phyloP scores from a whole-genome alignment of 495 filamentous ascomycete species.

The Annulohypoxylon maeteangense region DNA sequence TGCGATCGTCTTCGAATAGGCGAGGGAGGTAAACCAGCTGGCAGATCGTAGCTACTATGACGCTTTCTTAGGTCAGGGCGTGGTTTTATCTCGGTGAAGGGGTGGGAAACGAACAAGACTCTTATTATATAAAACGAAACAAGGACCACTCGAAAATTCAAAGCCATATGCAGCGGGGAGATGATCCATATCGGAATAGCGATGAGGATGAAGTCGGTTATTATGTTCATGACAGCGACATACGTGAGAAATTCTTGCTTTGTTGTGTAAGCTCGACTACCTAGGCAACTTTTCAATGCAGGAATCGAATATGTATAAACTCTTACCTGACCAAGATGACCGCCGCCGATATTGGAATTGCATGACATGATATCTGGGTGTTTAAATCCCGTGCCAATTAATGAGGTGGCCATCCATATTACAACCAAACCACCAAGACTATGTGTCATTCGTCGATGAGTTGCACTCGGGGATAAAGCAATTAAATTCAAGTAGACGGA shows the following conservation, averaged over 20 bases:
- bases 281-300: neutral
- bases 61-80: constrained; percentile 5
- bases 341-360: neutral
- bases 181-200: no score
- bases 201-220: no score
- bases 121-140: no score
- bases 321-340: neutral
- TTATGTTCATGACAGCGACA: no score
- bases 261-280: neutral
- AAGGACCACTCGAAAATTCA: no score
- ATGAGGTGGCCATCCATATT: constrained; percentile 45
- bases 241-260: neutral
- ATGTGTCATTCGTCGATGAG: constrained; percentile 3
- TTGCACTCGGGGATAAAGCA: constrained; percentile 15
- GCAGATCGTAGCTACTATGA: constrained; percentile 13
- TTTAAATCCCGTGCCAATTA: constrained; percentile 53
- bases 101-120: neutral
- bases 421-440: neutral
- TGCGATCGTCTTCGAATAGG: constrained; percentile 24
- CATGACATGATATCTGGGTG: constrained; percentile 20
- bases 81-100: neutral
- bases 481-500: constrained; percentile 20
- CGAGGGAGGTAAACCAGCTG: constrained; percentile 25
- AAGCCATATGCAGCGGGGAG: no score
- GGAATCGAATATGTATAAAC: neutral